Evolutionary conservation across 345 rosid genomes (phyloP).

Genomic region (Clarkia xantiana): DNA sequence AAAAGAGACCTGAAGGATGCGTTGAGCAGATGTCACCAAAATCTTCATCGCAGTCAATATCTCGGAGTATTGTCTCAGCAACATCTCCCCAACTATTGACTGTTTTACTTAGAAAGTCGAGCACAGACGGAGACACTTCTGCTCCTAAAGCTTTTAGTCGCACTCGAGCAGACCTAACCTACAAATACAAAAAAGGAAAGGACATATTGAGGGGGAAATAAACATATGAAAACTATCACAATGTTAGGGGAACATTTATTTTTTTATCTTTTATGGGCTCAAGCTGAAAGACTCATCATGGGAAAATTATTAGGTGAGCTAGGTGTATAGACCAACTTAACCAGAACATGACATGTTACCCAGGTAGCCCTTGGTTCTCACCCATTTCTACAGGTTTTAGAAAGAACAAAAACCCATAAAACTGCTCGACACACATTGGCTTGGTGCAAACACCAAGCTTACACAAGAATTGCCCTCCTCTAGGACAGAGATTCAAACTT

Average conservation of each 20-base stretch:
- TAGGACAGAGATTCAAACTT: conserved; percentile 6
- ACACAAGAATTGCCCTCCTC: too few species aligned
- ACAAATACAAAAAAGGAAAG: conserved; percentile 11
- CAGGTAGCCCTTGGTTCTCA: too few species aligned
- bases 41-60: conserved; percentile 67
- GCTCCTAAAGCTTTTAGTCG: conserved; percentile 71
- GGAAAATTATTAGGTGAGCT: background rate
- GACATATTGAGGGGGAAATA: too few species aligned
- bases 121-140: conserved; percentile 70
- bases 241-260: too few species aligned
- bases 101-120: conserved; percentile 69
- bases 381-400: too few species aligned
- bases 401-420: too few species aligned
- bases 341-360: too few species aligned
- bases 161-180: conserved; percentile 78
- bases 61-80: conserved; percentile 69
- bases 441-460: too few species aligned
- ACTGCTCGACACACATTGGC: too few species aligned
- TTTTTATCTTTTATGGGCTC: too few species aligned
- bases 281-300: background rate
- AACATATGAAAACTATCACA: too few species aligned
- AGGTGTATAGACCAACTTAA: too few species aligned
- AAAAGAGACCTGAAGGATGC: conserved; percentile 34
- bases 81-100: conserved; percentile 86
- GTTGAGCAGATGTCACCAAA: conserved; percentile 31